These are phyloP conservation scores for Penicillium ucsense DNA, from an alignment of 495 filamentous ascomycete species.

Conservation along the genomic window DNA sequence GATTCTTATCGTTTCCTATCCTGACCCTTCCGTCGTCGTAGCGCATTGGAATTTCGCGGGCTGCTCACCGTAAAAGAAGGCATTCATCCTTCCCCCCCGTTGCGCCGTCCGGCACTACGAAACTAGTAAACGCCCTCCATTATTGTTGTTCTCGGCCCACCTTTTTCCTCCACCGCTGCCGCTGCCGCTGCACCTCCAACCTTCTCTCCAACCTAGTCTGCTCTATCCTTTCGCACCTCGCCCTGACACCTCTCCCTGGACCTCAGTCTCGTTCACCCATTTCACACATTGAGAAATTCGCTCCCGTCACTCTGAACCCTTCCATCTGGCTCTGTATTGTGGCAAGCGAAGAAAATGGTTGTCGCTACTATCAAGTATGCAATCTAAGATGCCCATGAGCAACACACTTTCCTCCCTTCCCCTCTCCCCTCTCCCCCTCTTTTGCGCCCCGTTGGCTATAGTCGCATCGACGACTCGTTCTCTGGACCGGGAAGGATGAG, in stretches of 20 bases:
- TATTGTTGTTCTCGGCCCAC: constrained; percentile 17
- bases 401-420: constrained; percentile 1
- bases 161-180: constrained; percentile 1
- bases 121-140: constrained; percentile 8
- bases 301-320: constrained; percentile 10
- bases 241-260: constrained; percentile 2
- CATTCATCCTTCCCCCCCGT: too few relatives aligned
- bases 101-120: too few relatives aligned
- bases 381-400: too few relatives aligned
- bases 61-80: too few relatives aligned
- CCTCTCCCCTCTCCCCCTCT: constrained; percentile 7
- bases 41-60: too few relatives aligned
- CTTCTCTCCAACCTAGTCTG: not conserved
- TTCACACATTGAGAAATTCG: too few relatives aligned
- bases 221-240: not conserved
- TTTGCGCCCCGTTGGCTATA: not conserved
- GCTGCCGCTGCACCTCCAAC: constrained; percentile 1
- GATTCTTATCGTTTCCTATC: too few relatives aligned
- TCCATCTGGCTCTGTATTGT: constrained; percentile 5
- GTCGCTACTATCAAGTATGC: constrained; percentile 32
- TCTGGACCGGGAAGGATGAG: too few relatives aligned
- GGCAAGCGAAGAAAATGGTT: constrained; percentile 17
- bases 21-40: too few relatives aligned
- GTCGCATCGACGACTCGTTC: too few relatives aligned
- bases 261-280: not conserved